Evolutionary conservation across 805 yeast genomes (phyloP), one percentile per base, ranked within the genome.

Genomic region (Yamadazyma tumulicola): DNA sequence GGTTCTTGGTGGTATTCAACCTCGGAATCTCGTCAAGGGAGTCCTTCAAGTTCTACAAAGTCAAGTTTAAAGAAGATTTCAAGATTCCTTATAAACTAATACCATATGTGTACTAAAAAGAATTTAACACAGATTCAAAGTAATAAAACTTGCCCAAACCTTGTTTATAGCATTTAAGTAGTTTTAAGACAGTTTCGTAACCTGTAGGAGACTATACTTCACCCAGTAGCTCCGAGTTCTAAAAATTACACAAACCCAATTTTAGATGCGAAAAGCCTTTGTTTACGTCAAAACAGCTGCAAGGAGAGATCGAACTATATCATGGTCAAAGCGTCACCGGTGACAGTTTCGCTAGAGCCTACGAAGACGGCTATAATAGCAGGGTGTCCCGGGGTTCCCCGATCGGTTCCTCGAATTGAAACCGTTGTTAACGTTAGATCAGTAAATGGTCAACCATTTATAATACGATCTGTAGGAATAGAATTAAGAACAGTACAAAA

Each of bases 381-480:
- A 32, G 87, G 87, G 3, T 77, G 83, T 54, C 85, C 86, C 0
- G 87, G 87, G 0, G 76, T 80, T 1, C 76, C 81, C 1, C 69
- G 77, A 33, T 77, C 72, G 28, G 49, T 66, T 19, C 85, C 86
- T 2, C 66, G 84, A 19, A 59, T 79, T 3, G 77, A 77, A 35
- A 77, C 83, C 6, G 71, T 67, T 17, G 49, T 80, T 11, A 75
- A 77, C 42, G 52, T 79, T 12, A 60, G 85, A 35, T 71, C 81
- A 1, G 61, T 61, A 9, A 63, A 65, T 32, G 78, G 76, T 3
- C 48, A 47, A 6, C 72, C 76, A 10, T 71, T 74, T 43, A 53
- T 54, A 2, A 51, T 79, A 25, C 61, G 76, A n/a, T 56, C 65
- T 8, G 69, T 79, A 0, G 71, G 72, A 6, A 43, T 77, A 1